Percentiles rank a stretch among this genome's conserved stretches.
These are phyloP conservation scores for Leccinum truebloodii DNA, from an alignment of 768 basidiomycete genomes.

Conservation along the genomic window DNA sequence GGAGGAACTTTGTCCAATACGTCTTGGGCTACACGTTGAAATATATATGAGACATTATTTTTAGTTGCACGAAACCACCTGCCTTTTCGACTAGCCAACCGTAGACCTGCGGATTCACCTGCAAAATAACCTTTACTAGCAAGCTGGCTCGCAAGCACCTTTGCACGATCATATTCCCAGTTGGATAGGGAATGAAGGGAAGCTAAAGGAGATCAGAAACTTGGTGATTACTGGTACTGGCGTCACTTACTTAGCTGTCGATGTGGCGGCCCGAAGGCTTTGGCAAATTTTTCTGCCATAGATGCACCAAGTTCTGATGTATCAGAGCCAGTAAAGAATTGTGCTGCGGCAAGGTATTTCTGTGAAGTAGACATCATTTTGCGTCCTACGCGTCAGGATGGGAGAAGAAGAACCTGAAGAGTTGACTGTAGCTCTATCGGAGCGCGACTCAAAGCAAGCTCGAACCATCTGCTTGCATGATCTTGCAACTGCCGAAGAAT, in stretches of 20 bases:
- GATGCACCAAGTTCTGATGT: slow-evolving; percentile 90
- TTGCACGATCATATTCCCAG: slow-evolving; percentile 81
- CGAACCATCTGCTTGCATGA: slow-evolving; percentile 82
- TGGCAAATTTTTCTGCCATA: slow-evolving; percentile 83
- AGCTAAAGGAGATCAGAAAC: slow-evolving; percentile 36
- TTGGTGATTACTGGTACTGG: background rate
- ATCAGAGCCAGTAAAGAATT: slow-evolving; percentile 66
- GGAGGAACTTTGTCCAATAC: slow-evolving; percentile 64
- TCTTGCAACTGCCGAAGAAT: slow-evolving; percentile 75
- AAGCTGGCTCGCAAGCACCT: slow-evolving; percentile 79
- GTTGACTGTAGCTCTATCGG: slow-evolving; percentile 93
- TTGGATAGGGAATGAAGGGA: slow-evolving; percentile 54
- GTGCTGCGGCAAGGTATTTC: slow-evolving; percentile 86
- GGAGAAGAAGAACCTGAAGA: slow-evolving; percentile 62
- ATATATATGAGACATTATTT: slow-evolving; percentile 1
- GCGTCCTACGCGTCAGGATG: background rate
- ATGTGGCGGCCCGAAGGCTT: slow-evolving; percentile 74
- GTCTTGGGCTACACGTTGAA: slow-evolving; percentile 45
- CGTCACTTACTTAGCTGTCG: slow-evolving; percentile 67
- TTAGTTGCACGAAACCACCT: slow-evolving; percentile 15
- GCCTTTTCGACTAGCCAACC: slow-evolving; percentile 69
- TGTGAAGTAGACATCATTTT: slow-evolving; percentile 32
- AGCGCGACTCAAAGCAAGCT: slow-evolving; percentile 81
- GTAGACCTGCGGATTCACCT: slow-evolving; percentile 83
- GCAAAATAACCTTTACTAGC: slow-evolving; percentile 89